These are phyloP conservation scores for Exutisphaerella laricina DNA, from an alignment of 2,329 filamentous ascomycete genomes.

Conservation along the genomic window DNA sequence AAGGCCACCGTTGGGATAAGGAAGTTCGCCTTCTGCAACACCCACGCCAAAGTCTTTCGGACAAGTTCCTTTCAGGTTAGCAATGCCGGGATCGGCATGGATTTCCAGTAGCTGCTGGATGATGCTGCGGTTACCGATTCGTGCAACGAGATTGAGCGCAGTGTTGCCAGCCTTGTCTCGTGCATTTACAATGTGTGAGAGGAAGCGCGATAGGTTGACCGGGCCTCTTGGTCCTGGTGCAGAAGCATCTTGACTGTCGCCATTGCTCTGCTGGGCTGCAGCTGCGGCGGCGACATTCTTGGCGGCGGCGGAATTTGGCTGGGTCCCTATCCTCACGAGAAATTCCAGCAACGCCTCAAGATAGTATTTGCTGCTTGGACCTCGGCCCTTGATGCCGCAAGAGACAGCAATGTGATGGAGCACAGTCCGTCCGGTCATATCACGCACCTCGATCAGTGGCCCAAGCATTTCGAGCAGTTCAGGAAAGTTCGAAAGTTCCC, in stretches of 20 bases:
- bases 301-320: slow-evolving; percentile 47
- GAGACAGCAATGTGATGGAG: slow-evolving; percentile 95
- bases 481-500: slow-evolving; percentile 84
- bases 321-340: slow-evolving; percentile 68
- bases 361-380: slow-evolving; percentile 89
- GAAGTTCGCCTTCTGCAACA: slow-evolving; percentile 50
- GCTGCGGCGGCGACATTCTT: slow-evolving; percentile 41
- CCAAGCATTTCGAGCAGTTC: slow-evolving; percentile 85
- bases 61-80: slow-evolving; percentile 81
- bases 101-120: slow-evolving; percentile 96
- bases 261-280: slow-evolving; percentile 23
- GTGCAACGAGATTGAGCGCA: slow-evolving; percentile 84
- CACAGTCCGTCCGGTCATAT: slow-evolving; percentile 84
- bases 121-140: slow-evolving; percentile 89
- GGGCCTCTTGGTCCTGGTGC: slow-evolving; percentile 43
- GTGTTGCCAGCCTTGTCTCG: slow-evolving; percentile 93
- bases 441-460: slow-evolving; percentile 82
- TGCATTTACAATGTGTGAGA: slow-evolving; percentile 94
- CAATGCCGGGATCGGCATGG: slow-evolving; percentile 84
- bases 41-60: slow-evolving; percentile 95
- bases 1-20: slow-evolving; percentile 20
- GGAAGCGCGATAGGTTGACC: slow-evolving; percentile 86
- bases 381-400: slow-evolving; percentile 89
- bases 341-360: slow-evolving; percentile 91
- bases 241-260: slow-evolving; percentile 29